These are phyloP conservation scores for Mycena capillaripes DNA, from an alignment of 768 basidiomycete genomes.

Conservation along the genomic window DNA sequence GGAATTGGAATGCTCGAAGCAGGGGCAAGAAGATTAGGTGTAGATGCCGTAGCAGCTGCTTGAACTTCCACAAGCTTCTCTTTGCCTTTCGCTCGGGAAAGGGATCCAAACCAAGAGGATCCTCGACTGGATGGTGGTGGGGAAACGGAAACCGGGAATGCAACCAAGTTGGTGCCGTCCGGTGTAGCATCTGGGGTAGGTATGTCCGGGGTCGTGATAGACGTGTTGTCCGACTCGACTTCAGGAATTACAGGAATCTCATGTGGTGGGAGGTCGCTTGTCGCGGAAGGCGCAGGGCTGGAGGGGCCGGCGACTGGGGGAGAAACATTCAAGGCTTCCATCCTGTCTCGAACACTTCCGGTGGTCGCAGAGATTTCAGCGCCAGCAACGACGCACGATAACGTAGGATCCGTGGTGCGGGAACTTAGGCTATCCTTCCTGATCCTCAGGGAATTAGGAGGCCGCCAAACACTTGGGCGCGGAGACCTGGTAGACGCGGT, in stretches of 20 bases:
- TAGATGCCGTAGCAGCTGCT: constrained; percentile 26
- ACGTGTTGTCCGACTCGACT: constrained; percentile 14
- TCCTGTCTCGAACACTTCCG: constrained; percentile 31
- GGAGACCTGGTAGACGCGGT: constrained; percentile 32
- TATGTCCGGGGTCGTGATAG: background rate
- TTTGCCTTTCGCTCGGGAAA: constrained; percentile 47
- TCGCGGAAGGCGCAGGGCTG: constrained; percentile 18
- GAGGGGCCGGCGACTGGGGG: constrained; percentile 29
- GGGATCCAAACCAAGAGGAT: constrained; percentile 51
- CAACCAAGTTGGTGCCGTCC: constrained; percentile 14
- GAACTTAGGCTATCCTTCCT: constrained; percentile 31
- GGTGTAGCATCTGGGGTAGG: background rate
- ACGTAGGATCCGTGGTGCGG: constrained; percentile 7
- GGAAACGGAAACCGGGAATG: constrained; percentile 34
- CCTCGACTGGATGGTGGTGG: constrained; percentile 28
- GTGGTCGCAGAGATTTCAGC: constrained; percentile 23
- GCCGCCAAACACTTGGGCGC: constrained; percentile 34
- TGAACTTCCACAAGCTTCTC: constrained; percentile 40
- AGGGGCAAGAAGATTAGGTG: constrained; percentile 31
- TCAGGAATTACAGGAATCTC: constrained; percentile 32
- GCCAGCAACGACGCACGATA: constrained; percentile 28
- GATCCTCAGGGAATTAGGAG: constrained; percentile 28
- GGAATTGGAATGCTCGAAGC: constrained; percentile 29
- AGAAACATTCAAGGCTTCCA: constrained; percentile 29
- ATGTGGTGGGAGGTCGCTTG: constrained; percentile 21